Evolutionary conservation across 2,329 filamentous ascomycete species (phyloP), one percentile per base, ranked within the genome.

Genomic region (Neoascochyta sp.): DNA sequence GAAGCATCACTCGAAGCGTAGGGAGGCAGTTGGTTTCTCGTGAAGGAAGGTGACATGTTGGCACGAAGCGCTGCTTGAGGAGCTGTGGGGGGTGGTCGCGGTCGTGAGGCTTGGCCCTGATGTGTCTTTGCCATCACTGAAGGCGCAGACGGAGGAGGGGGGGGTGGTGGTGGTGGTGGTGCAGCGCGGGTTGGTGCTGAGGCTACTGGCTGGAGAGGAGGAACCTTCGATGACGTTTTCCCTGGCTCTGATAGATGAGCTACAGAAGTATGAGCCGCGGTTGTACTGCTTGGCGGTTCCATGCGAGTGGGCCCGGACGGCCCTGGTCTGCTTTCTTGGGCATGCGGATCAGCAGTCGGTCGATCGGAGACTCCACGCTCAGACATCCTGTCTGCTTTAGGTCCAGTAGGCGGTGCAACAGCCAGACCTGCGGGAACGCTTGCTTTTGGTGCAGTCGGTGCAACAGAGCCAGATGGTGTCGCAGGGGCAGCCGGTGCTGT

Each of bases 361-460:
- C 58, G 50, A 18, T 63, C 62, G 11, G 43, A 29, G 14, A 16
- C 12, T 11, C n/a, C n/a, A 28, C 58, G 51, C 24, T 64, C 62
- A 7, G 40, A 29, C 9, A 47, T 25, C 19, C 63, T 49, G 24
- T 62, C 57, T 13, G 63, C 62, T 34, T 64, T 66, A 4, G 63
- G 65, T 26, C 60, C 66, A 18, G 62, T 57, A n/a, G 67, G 65
- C 7, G 63, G 57, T 26, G 51, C 39, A n/a, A 34, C 39, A 3
- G 47, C 36, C 9, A 62, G 47, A 5, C 60, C 62, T 30, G 62
- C 56, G 4, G 66, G 64, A 8, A 65, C 60, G 12, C 44, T 59
- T 4, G 62, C 52, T 31, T 60, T 60, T 7, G 53, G 43, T 11
- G 52, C 45, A 12, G 54, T 42, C n/a, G n/a, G n/a, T n/a, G n/a